phyloP scores from a whole-genome alignment of 768 basidiomycete genomes.

The Lactarius hatsudake region DNA sequence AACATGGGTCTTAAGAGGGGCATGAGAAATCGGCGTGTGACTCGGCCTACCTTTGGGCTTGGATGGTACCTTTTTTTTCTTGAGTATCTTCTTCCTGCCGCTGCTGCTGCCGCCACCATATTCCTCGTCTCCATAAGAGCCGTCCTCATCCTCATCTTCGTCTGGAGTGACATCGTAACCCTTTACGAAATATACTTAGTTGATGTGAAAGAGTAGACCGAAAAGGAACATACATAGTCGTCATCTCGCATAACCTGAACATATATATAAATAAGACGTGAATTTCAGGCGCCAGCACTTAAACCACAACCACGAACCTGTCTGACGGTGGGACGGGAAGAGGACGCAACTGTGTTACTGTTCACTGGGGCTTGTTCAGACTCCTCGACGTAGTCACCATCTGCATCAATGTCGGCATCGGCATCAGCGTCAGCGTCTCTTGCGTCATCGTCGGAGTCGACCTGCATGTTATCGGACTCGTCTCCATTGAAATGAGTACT shows the following conservation, averaged over 20 bases:
- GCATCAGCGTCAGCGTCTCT: slow-evolving; percentile 40
- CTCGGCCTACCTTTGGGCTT: slow-evolving; percentile 56
- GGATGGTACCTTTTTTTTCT: slow-evolving; percentile 63
- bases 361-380: slow-evolving; percentile 39
- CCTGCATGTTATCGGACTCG: slow-evolving; percentile 58
- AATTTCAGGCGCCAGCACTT: slow-evolving; percentile 17
- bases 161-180: slow-evolving; percentile 53
- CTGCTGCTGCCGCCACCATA: slow-evolving; percentile 40
- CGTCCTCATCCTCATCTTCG: slow-evolving; percentile 67
- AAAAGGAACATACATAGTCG: slow-evolving; percentile 49
- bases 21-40: slow-evolving; percentile 19
- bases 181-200: slow-evolving; percentile 37
- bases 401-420: slow-evolving; percentile 63
- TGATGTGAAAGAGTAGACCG: slow-evolving; percentile 26
- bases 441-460: slow-evolving; percentile 55
- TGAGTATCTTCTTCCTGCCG: slow-evolving; percentile 62
- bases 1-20: slow-evolving; percentile 28
- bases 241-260: slow-evolving; percentile 37
- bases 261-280: slow-evolving; percentile 19
- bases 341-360: slow-evolving; percentile 40
- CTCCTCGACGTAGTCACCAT: slow-evolving; percentile 55
- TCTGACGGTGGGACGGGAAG: slow-evolving; percentile 35
- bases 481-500: slow-evolving; percentile 47
- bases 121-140: slow-evolving; percentile 75
- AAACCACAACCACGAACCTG: slow-evolving; percentile 32